Evolutionary conservation across 176 grass and related monocot genomes (phyloP), one percentile per base, ranked within the genome.

Genomic region (Oryza officinalis): DNA sequence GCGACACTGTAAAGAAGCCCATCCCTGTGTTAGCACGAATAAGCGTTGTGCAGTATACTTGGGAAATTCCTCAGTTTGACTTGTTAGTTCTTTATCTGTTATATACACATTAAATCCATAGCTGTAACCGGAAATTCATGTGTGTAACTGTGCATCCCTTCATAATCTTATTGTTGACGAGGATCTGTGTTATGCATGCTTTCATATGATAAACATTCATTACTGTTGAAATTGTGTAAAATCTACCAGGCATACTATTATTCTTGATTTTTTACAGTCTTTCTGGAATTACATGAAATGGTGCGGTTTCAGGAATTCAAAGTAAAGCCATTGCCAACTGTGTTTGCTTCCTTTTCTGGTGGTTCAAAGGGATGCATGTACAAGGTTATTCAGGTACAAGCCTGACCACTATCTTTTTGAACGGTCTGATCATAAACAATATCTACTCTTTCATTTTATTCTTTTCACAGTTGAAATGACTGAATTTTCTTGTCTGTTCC

Each of bases 361-460:
- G 93, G 96, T 63, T 94, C 91, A 81, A 92, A 93, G 65, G 89
- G 89, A 83, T 93, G 93, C 79, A 83, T 99, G 89, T 92, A 91
- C 78, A 99, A 94, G 86, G 80, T 91, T 94, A 83, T 99, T 92
- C 93, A 94, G 91, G 96, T 99, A 25, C 22, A 37, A 83, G 26
- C 20, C 0, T 92, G 80, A 67, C 50, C 20, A 79, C 38, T 65
- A 79, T 25, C 41, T 86, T 77, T 43, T 45, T 68, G 27, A 27
- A 18, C 15, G 0, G 18, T 73, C 67, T 75, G 8, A 85, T 61
- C 22, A 12, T 86, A 45, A 52, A 31, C 44, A 38, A 74, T 50
- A 72, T 79, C 35, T 45, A 83, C 79, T 64, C 81, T 22, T 76
- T 65, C 13, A 23, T 71, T 67, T 30, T 15, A 13, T 18, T 0